Percentiles rank a stretch among this genome's conserved stretches.
These are phyloP conservation scores for Mariannaea sp. DNA, from an alignment of 2,329 filamentous ascomycete genomes.

Conservation along the genomic window DNA sequence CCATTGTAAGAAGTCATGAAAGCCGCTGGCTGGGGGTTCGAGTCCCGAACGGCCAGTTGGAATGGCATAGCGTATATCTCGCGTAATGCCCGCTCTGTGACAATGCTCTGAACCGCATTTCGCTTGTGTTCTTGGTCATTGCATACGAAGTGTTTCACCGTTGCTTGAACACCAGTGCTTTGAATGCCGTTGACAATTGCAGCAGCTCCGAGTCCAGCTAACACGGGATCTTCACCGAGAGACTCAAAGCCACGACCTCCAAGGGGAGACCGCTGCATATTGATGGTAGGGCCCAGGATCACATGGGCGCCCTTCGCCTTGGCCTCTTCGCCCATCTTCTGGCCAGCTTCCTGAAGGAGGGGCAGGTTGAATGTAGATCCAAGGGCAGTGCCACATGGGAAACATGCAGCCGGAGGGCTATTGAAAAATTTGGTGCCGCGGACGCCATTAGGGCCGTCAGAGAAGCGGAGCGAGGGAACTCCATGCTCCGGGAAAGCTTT, in stretches of 20 bases:
- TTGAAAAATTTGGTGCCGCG: constrained; percentile 32
- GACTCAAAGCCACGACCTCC: constrained; percentile 52
- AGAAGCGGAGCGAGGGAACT: constrained; percentile 21
- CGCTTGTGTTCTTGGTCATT: constrained; percentile 22
- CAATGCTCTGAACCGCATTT: constrained; percentile 12
- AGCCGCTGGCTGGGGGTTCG: constrained; percentile 18
- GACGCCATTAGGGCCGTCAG: constrained; percentile 31
- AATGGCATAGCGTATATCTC: constrained; percentile 28
- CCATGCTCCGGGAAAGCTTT: constrained; percentile 21
- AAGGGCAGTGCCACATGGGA: constrained; percentile 27
- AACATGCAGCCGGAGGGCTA: constrained; percentile 30
- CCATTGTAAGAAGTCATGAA: constrained; percentile 35
- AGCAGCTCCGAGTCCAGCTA: constrained; percentile 48
- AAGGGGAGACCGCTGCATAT: constrained; percentile 49
- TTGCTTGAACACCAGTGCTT: constrained; percentile 6
- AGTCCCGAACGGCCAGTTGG: constrained; percentile 24
- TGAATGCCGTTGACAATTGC: constrained; percentile 43
- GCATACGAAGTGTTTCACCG: constrained; percentile 22
- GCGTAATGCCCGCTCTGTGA: constrained; percentile 17
- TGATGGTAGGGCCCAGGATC: constrained; percentile 66
- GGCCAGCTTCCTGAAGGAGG: constrained; percentile 20
- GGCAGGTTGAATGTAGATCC: constrained; percentile 23
- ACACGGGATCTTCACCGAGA: constrained; percentile 50
- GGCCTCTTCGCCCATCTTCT: constrained; percentile 26
- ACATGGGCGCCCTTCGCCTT: constrained; percentile 69